Evolutionary conservation across 441 rosid species (phyloP).

Genomic region (Aleurites moluccanus): DNA sequence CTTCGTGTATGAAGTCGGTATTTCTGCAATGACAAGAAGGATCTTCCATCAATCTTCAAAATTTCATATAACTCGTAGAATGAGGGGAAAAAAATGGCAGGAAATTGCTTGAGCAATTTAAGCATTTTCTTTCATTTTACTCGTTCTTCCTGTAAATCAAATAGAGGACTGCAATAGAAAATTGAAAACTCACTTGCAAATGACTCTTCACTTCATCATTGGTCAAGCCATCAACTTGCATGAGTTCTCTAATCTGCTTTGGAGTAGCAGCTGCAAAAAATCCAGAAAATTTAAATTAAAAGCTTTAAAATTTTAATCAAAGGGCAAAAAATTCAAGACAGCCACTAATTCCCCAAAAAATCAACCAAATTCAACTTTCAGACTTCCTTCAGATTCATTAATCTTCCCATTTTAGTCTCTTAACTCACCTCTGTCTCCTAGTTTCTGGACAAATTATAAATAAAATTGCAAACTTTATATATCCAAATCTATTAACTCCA

Average conservation of each 20-base stretch:
- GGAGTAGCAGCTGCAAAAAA: constrained; percentile 81
- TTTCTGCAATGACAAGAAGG: constrained; percentile 53
- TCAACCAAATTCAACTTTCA: neutral
- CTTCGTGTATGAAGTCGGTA: constrained; percentile 77
- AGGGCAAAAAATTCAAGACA: neutral
- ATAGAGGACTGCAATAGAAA: neutral
- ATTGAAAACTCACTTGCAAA: constrained; percentile 62
- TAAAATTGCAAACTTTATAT: neutral
- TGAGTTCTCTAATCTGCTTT: constrained; percentile 91
- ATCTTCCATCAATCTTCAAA: constrained; percentile 16
- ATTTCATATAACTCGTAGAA: constrained; percentile 3
- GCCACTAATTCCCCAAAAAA: neutral
- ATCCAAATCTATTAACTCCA: neutral
- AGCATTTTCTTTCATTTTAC: constrained; percentile 10
- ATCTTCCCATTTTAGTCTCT: neutral
- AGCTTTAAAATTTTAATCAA: neutral
- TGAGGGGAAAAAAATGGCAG: neutral
- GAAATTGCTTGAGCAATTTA: constrained; percentile 3
- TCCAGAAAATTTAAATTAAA: constrained; percentile 22
- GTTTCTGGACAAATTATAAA: neutral
- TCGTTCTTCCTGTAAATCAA: constrained; percentile 15
- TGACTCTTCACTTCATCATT: constrained; percentile 99
- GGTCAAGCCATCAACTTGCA: constrained; percentile 94
- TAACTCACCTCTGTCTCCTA: neutral
- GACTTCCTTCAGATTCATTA: constrained; percentile 15